Percentiles rank a stretch among this genome's conserved stretches.
These are phyloP conservation scores for Pedinophyceae sp. DNA, from an alignment of 139 green algal genomes.

Conservation along the genomic window DNA sequence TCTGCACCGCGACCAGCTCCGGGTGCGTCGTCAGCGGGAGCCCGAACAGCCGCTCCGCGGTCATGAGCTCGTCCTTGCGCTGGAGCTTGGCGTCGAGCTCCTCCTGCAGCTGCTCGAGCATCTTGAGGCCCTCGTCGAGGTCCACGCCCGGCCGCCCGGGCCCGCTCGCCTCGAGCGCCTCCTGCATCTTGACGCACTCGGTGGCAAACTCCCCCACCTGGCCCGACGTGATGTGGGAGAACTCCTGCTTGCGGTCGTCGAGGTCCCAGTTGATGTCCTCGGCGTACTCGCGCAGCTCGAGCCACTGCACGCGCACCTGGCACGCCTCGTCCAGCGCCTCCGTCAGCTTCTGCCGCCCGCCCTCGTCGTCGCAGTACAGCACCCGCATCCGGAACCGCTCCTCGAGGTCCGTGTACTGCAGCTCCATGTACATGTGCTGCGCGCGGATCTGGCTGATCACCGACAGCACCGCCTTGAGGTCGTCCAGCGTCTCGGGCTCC, in stretches of 20 bases:
- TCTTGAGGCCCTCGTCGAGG: constrained; percentile 10
- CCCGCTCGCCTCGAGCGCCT: constrained; percentile 2
- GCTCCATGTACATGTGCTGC: constrained; percentile 48
- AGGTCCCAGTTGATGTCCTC: constrained; percentile 13
- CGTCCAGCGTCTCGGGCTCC: constrained; percentile 34
- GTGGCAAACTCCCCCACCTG: constrained; percentile 14
- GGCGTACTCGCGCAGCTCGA: constrained; percentile 3
- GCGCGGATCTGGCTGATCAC: constrained; percentile 19
- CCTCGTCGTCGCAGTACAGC: constrained; percentile 28
- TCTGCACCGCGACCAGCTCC: constrained; percentile 12
- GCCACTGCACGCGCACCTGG: constrained; percentile 11
- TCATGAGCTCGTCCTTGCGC: constrained; percentile 12
- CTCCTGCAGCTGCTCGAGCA: constrained; percentile 12
- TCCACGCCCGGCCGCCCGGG: constrained; percentile 8
- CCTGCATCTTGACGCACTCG: background rate
- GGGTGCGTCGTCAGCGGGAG: constrained; percentile 19
- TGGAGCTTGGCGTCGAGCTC: constrained; percentile 7
- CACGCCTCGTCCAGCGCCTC: constrained; percentile 13
- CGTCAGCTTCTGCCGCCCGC: constrained; percentile 10
- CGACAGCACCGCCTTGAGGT: constrained; percentile 44
- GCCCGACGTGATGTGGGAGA: constrained; percentile 7
- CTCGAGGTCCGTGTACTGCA: constrained; percentile 52
- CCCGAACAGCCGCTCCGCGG: constrained; percentile 23
- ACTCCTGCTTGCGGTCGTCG: constrained; percentile 15
- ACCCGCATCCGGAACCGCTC: constrained; percentile 57